Conservation (phyloP, 495 filamentous ascomycete genomes). For the Xylaria castorea region DNA sequence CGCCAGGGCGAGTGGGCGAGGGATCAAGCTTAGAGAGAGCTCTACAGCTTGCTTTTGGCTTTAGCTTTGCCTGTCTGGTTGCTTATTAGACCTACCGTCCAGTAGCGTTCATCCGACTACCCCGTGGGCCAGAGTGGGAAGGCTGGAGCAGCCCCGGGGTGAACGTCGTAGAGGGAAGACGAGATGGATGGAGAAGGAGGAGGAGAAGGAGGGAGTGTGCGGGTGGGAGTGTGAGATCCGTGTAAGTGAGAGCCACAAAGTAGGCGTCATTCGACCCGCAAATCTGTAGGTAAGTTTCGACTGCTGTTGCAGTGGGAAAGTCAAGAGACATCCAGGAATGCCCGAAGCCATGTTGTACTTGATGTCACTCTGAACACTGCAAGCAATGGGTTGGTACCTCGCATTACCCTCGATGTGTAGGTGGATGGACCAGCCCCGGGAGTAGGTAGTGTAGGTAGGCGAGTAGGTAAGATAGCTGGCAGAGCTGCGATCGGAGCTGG, state of each 20-base stretch:
- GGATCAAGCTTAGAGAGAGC: slow-evolving; percentile 23
- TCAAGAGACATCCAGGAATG: slow-evolving; percentile 1
- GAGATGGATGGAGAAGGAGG: background rate
- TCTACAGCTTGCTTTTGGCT: slow-evolving; percentile 25
- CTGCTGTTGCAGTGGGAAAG: slow-evolving; percentile 16
- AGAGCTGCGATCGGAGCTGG: slow-evolving; percentile 15
- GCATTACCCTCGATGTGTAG: slow-evolving; percentile 2
- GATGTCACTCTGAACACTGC: slow-evolving; percentile 18
- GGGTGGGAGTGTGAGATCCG: slow-evolving; percentile 22
- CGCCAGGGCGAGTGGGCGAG: slow-evolving; percentile 13
- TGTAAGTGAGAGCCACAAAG: slow-evolving; percentile 21
- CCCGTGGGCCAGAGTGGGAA: slow-evolving; percentile 21
- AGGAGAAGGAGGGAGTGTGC: slow-evolving; percentile 19
- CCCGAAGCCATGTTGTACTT: slow-evolving; percentile 13
- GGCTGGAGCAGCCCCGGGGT: slow-evolving; percentile 30
- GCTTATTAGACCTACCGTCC: slow-evolving; percentile 22
- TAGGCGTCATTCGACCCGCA: slow-evolving; percentile 30
- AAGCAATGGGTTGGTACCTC: slow-evolving; percentile 23
- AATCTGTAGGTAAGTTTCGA: slow-evolving; percentile 25
- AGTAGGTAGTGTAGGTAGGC: slow-evolving; percentile 4
- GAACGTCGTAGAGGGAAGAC: slow-evolving; percentile 18
- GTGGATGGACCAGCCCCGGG: slow-evolving; percentile 14
- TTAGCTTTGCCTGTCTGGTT: slow-evolving; percentile 20
- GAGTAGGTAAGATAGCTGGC: background rate
- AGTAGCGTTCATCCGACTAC: slow-evolving; percentile 25